Evolutionary conservation across 2,329 filamentous ascomycete species (phyloP), one percentile per base, ranked within the genome.

Genomic region (Dothideomycetes sp.): DNA sequence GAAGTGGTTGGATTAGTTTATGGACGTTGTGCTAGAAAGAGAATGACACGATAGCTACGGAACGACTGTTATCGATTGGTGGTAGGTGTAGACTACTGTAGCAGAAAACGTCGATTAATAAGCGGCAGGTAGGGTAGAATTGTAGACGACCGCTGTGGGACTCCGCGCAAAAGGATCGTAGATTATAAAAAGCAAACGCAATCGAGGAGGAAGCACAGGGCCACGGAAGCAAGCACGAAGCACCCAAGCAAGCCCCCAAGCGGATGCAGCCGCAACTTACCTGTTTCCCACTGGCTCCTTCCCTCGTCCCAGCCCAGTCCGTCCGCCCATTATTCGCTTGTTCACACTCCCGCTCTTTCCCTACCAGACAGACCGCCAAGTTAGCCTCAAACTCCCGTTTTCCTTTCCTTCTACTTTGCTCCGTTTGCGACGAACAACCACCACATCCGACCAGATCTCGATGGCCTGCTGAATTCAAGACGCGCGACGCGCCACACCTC

Each of bases 401-500:
- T 19, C 15, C 40, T 34, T 30, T 33, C 36, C 17, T n/a, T n/a
- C n/a, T 24, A 23, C 17, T 23, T 22, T 33, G 16, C 30, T 15
- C 7, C n/a, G 40, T 43, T 35, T 30, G 32, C 40, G 31, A 22
- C 15, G n/a, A 13, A 18, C 16, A 35, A 15, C 16, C 22, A 10
- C 22, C 18, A n/a, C 17, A 17, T 13, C 38, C 22, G 12, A 33
- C 15, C 22, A 28, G 20, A 29, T 5, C 20, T 33, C 13, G 31
- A 41, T 41, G 35, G 35, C 27, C 35, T 24, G n/a, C 31, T 39
- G 22, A 31, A 17, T 20, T 25, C 25, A 39, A 19, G 24, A 19
- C n/a, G 23, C 35, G 30, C 28, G 31, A 29, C 35, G 35, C 35
- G 35, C 28, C 35, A 25, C 35, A 28, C 35, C 22, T 39, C 31